Conservation (phyloP, 148 eudicot species). For the Dysphania ambrosioides region DNA sequence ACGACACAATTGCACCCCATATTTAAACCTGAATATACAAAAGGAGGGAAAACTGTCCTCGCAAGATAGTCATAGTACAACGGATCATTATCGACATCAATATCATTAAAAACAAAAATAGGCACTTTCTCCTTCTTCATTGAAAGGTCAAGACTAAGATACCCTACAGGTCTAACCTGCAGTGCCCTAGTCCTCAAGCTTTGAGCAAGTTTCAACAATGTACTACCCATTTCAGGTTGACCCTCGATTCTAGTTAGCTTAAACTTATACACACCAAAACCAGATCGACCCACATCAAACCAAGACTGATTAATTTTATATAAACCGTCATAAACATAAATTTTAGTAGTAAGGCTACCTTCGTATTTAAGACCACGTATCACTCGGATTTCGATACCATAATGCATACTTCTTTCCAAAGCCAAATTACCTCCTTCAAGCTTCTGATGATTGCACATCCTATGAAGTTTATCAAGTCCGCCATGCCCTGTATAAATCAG, state of each 20-base stretch:
- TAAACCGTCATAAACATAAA: constrained; percentile 94
- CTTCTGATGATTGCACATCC: constrained; percentile 63
- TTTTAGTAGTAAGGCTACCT: constrained; percentile 58
- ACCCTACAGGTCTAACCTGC: constrained; percentile 59
- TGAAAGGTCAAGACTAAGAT: constrained; percentile 70
- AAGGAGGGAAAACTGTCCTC: constrained; percentile 60
- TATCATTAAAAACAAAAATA: constrained; percentile 64
- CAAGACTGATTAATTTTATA: constrained; percentile 64
- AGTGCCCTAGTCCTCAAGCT: constrained; percentile 51
- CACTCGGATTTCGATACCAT: constrained; percentile 87
- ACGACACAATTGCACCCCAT: constrained; percentile 65
- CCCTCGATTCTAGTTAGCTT: constrained; percentile 61
- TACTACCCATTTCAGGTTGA: constrained; percentile 91
- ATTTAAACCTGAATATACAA: constrained; percentile 42
- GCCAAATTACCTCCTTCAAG: constrained; percentile 80
- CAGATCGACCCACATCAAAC: constrained; percentile 89
- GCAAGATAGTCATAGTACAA: constrained; percentile 60
- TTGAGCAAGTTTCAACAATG: constrained; percentile 50
- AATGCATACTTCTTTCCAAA: constrained; percentile 81
- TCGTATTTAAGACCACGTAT: constrained; percentile 68
- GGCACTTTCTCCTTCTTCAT: constrained; percentile 58
- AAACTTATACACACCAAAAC: constrained; percentile 88
- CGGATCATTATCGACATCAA: constrained; percentile 64
- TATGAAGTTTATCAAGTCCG: constrained; percentile 60
- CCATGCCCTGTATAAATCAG: constrained; percentile 84